A percentile compares a stretch with the other conserved stretches of the same genome.
phyloP scores from a whole-genome alignment of 805 yeast species.

The Metschnikowia aberdeeniae region DNA sequence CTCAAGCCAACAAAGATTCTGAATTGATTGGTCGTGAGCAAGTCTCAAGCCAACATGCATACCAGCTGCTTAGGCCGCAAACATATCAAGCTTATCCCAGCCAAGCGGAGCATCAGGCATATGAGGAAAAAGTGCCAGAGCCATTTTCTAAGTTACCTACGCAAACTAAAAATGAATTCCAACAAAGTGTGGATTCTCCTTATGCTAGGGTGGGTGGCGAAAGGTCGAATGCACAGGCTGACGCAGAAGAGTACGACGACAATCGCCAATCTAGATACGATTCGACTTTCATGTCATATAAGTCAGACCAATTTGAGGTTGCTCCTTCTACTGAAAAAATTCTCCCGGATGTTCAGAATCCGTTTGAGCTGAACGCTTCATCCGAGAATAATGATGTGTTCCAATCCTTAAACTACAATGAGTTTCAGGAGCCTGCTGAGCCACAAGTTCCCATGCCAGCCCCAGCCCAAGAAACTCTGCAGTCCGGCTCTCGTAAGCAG shows the following conservation, averaged over 20 bases:
- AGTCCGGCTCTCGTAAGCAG: slow-evolving; percentile 21
- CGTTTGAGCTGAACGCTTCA: slow-evolving; percentile 7
- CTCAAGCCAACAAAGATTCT: neutral
- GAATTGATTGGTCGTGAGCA: neutral
- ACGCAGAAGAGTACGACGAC: slow-evolving; percentile 3
- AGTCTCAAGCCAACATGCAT: neutral
- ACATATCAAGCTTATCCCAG: slow-evolving; percentile 1
- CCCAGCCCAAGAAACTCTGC: neutral
- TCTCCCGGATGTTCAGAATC: slow-evolving; percentile 7
- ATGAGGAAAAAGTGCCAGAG: neutral
- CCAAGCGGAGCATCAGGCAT: neutral
- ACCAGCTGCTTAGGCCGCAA: slow-evolving; percentile 4
- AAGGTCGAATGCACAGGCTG: neutral
- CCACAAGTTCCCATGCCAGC: neutral
- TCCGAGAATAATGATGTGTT: slow-evolving; percentile 8
- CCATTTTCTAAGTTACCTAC: slow-evolving; percentile 11
- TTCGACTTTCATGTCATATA: slow-evolving; percentile 21
- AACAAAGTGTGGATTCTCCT: slow-evolving; percentile 12
- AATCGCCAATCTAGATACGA: slow-evolving; percentile 11
- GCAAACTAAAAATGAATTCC: slow-evolving; percentile 12
- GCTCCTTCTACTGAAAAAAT: neutral
- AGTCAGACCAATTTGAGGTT: slow-evolving; percentile 18
- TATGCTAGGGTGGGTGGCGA: slow-evolving; percentile 8
- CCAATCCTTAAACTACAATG: slow-evolving; percentile 27
- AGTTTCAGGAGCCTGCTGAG: slow-evolving; percentile 9